phyloP scores from a whole-genome alignment of 228 moss, liverwort and hornwort species.

The Sphagnum fallax region DNA sequence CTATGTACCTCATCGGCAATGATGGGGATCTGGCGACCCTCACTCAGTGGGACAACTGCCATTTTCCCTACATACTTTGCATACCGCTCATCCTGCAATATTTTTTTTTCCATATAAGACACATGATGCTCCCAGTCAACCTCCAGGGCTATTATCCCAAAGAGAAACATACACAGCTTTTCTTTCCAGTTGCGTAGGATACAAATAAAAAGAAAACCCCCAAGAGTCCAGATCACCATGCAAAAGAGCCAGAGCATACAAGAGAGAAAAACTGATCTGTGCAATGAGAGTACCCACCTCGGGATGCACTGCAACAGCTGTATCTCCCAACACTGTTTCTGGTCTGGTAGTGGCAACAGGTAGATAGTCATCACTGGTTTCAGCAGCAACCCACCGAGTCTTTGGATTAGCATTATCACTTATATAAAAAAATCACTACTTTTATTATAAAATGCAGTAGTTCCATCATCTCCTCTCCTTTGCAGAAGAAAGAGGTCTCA shows the following conservation, averaged over 20 bases:
- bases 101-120: too few relatives aligned
- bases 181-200: too few relatives aligned
- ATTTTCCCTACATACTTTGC: slow-evolving; percentile 70
- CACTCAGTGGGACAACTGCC: slow-evolving; percentile 81
- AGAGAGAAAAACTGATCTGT: too few relatives aligned
- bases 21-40: slow-evolving; percentile 74
- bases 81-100: slow-evolving; percentile 69
- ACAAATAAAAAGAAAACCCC: too few relatives aligned
- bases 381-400: background rate
- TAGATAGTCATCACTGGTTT: slow-evolving; percentile 69
- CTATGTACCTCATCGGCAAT: slow-evolving; percentile 68
- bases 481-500: too few relatives aligned
- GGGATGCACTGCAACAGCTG: slow-evolving; percentile 89
- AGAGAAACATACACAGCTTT: too few relatives aligned
- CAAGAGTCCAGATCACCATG: too few relatives aligned
- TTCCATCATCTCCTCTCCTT: too few relatives aligned
- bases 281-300: slow-evolving; percentile 21
- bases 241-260: too few relatives aligned
- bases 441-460: too few relatives aligned
- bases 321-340: slow-evolving; percentile 82
- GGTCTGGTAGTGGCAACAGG: slow-evolving; percentile 94
- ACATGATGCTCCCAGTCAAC: background rate
- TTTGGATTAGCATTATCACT: too few relatives aligned
- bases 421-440: too few relatives aligned
- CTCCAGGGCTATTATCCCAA: background rate